Conservation (phyloP, 192 early-diverging fungal species). For the Umbelopsis vinacea region DNA sequence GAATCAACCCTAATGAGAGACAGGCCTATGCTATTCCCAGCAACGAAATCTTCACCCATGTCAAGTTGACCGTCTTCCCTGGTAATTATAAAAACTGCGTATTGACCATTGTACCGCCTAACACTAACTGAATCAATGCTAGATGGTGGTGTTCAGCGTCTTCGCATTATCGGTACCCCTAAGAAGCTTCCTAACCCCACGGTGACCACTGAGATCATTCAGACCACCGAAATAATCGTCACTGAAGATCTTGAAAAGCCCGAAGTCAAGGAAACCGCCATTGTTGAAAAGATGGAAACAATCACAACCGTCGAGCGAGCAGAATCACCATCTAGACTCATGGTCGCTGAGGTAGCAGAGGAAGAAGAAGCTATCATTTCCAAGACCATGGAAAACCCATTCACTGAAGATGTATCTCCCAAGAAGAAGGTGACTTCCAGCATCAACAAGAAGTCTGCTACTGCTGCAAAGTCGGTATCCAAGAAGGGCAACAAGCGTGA, state of each 20-base stretch:
- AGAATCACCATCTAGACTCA: not conserved
- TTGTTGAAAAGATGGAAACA: not conserved
- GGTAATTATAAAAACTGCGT: conserved; percentile 34
- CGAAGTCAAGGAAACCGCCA: not conserved
- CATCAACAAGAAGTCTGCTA: conserved; percentile 27
- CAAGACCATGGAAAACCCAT: conserved; percentile 2
- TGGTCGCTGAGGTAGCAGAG: not conserved
- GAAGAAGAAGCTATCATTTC: not conserved
- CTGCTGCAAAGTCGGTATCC: conserved; percentile 18
- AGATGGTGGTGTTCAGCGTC: conserved; percentile 85
- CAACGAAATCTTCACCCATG: conserved; percentile 56
- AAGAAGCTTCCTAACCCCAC: not conserved
- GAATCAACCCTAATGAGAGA: conserved; percentile 68
- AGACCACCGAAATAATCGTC: not conserved
- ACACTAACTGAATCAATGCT: conserved; percentile 66
- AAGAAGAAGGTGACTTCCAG: conserved; percentile 28
- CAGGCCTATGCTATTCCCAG: conserved; percentile 61
- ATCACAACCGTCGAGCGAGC: not conserved
- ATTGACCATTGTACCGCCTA: conserved; percentile 46
- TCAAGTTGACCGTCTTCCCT: conserved; percentile 80
- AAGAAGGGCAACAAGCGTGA: conserved; percentile 61
- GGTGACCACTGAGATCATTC: not conserved
- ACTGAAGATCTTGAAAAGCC: not conserved
- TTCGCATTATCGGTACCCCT: conserved; percentile 71
- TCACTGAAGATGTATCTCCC: not conserved